These are phyloP conservation scores for Chaetomium cochliodes DNA, from an alignment of 495 filamentous ascomycete species.

Conservation along the genomic window DNA sequence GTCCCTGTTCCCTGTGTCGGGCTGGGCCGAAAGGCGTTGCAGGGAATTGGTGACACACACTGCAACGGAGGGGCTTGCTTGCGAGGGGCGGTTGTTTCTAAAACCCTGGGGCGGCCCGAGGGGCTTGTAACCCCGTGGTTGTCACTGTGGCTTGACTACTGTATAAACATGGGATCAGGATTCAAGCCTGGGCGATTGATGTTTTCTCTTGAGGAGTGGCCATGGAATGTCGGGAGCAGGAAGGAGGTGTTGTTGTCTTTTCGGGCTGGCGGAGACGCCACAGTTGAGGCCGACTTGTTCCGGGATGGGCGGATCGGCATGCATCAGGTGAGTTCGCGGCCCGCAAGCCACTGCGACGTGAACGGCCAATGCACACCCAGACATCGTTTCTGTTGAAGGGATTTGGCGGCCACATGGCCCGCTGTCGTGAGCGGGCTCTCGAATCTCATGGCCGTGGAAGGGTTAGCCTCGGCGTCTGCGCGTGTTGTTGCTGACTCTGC, in stretches of 20 bases:
- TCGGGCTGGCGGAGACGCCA: neutral
- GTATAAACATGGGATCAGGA: neutral
- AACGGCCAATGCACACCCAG: neutral
- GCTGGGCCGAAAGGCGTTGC: too few species aligned
- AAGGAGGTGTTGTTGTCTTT: neutral
- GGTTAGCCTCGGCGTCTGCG: neutral
- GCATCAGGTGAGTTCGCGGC: neutral
- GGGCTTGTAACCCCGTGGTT: neutral
- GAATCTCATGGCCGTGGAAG: neutral
- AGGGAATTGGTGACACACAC: too few species aligned
- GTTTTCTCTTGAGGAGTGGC: neutral
- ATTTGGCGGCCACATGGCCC: neutral
- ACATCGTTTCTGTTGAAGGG: neutral
- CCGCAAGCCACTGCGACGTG: conserved; percentile 10
- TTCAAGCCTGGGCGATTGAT: neutral
- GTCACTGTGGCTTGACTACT: neutral
- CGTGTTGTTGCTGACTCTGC: conserved; percentile 6
- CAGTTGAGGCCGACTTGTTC: neutral
- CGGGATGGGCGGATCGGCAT: neutral
- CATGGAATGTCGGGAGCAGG: neutral
- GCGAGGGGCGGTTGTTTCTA: too few species aligned
- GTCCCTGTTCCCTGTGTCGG: too few species aligned
- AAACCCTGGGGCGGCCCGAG: too few species aligned
- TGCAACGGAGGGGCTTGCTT: neutral
- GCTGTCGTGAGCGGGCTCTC: too few species aligned